Percentiles rank a stretch among this genome's conserved stretches.
Evolutionary conservation across 179 eudicot species (phyloP).

Genomic region (Actinidia arguta): DNA sequence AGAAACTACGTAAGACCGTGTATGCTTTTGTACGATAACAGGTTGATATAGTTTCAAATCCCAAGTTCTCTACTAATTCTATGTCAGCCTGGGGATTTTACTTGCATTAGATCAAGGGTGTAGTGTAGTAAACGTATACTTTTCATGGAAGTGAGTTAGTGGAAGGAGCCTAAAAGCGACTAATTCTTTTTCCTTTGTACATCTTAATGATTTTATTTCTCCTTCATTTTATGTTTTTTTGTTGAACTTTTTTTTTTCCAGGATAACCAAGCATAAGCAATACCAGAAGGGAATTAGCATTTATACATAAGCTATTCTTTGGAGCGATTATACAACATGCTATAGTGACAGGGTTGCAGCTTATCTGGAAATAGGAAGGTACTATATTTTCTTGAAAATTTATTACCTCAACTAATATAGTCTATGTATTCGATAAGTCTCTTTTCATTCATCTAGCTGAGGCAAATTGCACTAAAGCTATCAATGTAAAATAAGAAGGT

Average conservation of each 20-base stretch:
- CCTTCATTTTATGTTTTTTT: not conserved
- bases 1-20: conserved; percentile 70
- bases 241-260: conserved; percentile 22
- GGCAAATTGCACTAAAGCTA: conserved; percentile 81
- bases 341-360: conserved; percentile 92
- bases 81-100: not conserved
- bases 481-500: conserved; percentile 89
- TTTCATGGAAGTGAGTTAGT: too few relatives aligned
- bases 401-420: not conserved
- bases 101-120: too few relatives aligned
- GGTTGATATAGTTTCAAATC: conserved; percentile 53
- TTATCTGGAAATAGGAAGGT: conserved; percentile 81
- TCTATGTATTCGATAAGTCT: conserved; percentile 3
- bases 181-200: not conserved
- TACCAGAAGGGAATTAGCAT: conserved; percentile 80
- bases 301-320: conserved; percentile 88
- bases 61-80: conserved; percentile 51
- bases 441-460: conserved; percentile 67
- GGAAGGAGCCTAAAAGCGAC: not conserved
- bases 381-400: conserved; percentile 16
- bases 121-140: too few relatives aligned
- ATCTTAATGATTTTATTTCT: too few relatives aligned
- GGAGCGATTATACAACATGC: conserved; percentile 76
- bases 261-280: conserved; percentile 94
- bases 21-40: conserved; percentile 71